Conservation (phyloP, 2,329 filamentous ascomycete species). For the Diplodia seriata region DNA sequence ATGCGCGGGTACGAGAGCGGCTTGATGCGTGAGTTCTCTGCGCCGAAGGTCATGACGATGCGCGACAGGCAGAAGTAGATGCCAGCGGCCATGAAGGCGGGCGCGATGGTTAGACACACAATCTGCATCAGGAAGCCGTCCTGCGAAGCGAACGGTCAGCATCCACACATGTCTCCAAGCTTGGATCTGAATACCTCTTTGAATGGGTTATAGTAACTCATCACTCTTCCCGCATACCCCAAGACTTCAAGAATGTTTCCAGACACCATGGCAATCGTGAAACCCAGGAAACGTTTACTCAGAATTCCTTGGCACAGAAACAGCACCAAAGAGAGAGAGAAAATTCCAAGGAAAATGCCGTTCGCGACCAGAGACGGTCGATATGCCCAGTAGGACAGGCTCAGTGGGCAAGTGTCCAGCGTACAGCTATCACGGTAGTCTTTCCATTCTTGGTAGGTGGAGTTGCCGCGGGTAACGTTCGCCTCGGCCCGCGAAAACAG, state of each 20-base stretch:
- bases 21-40: constrained; percentile 51
- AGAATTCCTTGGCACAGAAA: constrained; percentile 49
- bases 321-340: constrained; percentile 49
- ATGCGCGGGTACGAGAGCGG: constrained; percentile 57
- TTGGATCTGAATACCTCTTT: constrained; percentile 41
- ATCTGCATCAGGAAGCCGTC: constrained; percentile 71
- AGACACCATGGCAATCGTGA: constrained; percentile 58
- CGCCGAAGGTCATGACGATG: constrained; percentile 50
- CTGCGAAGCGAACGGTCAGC: constrained; percentile 45
- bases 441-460: constrained; percentile 35
- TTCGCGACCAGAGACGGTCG: constrained; percentile 53
- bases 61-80: constrained; percentile 68
- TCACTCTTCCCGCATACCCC: constrained; percentile 67
- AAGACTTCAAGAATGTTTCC: constrained; percentile 66
- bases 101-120: constrained; percentile 64
- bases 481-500: constrained; percentile 21
- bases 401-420: constrained; percentile 49
- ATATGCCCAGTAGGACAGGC: constrained; percentile 53
- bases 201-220: constrained; percentile 66
- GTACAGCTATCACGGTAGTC: constrained; percentile 45
- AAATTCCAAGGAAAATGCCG: constrained; percentile 52
- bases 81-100: constrained; percentile 66
- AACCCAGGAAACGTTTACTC: constrained; percentile 51
- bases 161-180: background rate
- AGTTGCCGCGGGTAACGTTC: constrained; percentile 1